Evolutionary conservation across 129 eudicot species (phyloP).

Genomic region (Flaveria trinervia): DNA sequence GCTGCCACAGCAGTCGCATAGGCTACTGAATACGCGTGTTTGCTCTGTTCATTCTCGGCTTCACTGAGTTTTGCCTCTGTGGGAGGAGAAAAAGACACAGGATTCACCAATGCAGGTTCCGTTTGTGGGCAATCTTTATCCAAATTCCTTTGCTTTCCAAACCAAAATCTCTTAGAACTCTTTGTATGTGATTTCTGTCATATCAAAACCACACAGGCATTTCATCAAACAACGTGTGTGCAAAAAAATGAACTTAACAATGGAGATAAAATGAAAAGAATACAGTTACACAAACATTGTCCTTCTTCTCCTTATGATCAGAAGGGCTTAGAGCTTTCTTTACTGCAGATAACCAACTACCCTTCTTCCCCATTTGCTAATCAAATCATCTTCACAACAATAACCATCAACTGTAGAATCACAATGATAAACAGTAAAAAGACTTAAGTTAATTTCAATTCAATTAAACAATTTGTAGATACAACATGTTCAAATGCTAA

Average conservation of each 20-base stretch:
- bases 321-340: conserved; percentile 66
- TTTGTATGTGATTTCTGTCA: conserved; percentile 44
- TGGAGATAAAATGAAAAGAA: background rate
- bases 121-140: conserved; percentile 32
- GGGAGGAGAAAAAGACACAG: conserved; percentile 42
- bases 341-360: conserved; percentile 69
- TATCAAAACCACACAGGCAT: conserved; percentile 2
- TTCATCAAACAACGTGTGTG: conserved; percentile 15
- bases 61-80: conserved; percentile 44
- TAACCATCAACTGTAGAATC: conserved; percentile 20
- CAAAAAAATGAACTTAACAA: conserved; percentile 1
- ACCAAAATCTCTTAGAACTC: conserved; percentile 59
- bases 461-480: background rate
- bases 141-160: conserved; percentile 48
- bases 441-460: no score
- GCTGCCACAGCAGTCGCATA: conserved; percentile 73
- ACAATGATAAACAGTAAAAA: no score
- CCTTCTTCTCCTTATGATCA: conserved; percentile 59
- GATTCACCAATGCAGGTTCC: conserved; percentile 27
- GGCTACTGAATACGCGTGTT: conserved; percentile 76
- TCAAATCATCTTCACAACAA: conserved; percentile 53
- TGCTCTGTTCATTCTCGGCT: conserved; percentile 63
- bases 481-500: conserved; percentile 1
- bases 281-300: conserved; percentile 33
- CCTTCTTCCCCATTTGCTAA: conserved; percentile 69